A percentile compares a stretch with the other conserved stretches of the same genome.
Evolutionary conservation across 352 stramenopile genomes (phyloP).

Genomic region (Globisporangium cylindrosporum): DNA sequence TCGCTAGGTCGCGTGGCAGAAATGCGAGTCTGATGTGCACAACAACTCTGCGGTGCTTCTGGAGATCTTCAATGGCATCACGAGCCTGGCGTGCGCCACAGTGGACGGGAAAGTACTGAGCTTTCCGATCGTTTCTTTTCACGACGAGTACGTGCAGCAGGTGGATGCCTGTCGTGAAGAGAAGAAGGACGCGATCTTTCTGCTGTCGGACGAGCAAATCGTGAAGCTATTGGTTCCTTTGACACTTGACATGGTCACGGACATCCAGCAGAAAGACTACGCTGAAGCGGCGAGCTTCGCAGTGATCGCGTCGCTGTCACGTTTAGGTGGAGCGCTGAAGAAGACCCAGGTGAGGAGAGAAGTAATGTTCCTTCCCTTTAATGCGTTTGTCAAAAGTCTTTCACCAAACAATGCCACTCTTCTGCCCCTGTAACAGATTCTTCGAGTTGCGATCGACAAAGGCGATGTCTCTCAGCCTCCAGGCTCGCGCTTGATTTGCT

Average conservation of each 20-base stretch:
- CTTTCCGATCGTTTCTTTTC: slow-evolving; percentile 50
- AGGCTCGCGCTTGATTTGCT: slow-evolving; percentile 78
- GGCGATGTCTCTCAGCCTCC: slow-evolving; percentile 77
- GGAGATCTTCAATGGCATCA: slow-evolving; percentile 62
- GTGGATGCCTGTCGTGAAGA: slow-evolving; percentile 46
- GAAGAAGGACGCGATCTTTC: slow-evolving; percentile 57
- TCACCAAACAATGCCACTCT: neutral
- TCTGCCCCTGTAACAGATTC: slow-evolving; percentile 36
- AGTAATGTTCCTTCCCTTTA: too few relatives aligned
- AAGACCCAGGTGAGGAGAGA: slow-evolving; percentile 57
- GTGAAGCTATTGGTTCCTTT: slow-evolving; percentile 69
- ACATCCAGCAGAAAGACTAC: slow-evolving; percentile 78
- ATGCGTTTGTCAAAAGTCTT: neutral
- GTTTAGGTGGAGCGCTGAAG: slow-evolving; percentile 56
- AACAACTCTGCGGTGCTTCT: slow-evolving; percentile 40
- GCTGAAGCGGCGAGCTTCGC: slow-evolving; percentile 60
- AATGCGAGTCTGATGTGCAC: slow-evolving; percentile 53
- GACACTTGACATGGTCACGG: slow-evolving; percentile 64
- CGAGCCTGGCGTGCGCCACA: slow-evolving; percentile 53
- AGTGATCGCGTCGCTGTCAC: slow-evolving; percentile 56
- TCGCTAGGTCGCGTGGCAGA: slow-evolving; percentile 63
- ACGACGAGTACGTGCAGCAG: slow-evolving; percentile 61
- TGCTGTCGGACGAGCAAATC: slow-evolving; percentile 76
- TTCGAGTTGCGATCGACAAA: slow-evolving; percentile 81
- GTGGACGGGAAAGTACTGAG: slow-evolving; percentile 69